Conservation (phyloP, 305 asterid species). For the Coffea humblotiana region DNA sequence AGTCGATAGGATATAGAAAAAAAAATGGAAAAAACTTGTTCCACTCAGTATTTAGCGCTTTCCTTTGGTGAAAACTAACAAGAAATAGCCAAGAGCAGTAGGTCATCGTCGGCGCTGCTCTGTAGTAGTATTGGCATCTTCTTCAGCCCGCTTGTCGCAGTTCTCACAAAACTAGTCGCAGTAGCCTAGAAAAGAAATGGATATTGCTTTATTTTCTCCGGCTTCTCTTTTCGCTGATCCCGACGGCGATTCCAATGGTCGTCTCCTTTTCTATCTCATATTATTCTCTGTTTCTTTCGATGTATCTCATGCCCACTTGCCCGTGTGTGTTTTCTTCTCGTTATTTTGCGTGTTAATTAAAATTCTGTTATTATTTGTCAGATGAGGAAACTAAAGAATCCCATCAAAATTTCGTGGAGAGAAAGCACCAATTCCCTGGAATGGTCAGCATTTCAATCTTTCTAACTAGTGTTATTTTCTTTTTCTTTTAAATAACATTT, state of each 20-base stretch:
- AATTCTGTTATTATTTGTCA: conserved; percentile 13
- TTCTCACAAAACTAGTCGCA: neutral
- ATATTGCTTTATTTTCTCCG: conserved; percentile 85
- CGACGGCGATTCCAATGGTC: conserved; percentile 58
- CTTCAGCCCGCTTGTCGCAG: neutral
- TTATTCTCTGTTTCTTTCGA: neutral
- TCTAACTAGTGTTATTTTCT: neutral
- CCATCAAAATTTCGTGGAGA: conserved; percentile 57
- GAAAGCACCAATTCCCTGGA: conserved; percentile 72
- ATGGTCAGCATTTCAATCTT: conserved; percentile 39
- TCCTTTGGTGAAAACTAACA: no score
- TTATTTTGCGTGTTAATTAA: neutral
- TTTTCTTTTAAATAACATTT: no score
- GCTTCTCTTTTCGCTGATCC: conserved; percentile 77
- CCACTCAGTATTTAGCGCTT: no score
- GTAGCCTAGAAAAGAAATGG: conserved; percentile 42
- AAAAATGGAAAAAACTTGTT: no score
- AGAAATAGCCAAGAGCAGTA: no score
- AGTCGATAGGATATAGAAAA: no score
- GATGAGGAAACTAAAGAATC: conserved; percentile 55
- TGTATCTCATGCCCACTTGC: neutral
- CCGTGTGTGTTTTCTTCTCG: neutral
- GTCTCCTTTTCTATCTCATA: neutral
- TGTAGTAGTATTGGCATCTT: neutral
- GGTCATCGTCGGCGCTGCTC: neutral